Conservation (phyloP, 2,329 filamentous ascomycete species). For the Fusarium pseudoanthophilum region DNA sequence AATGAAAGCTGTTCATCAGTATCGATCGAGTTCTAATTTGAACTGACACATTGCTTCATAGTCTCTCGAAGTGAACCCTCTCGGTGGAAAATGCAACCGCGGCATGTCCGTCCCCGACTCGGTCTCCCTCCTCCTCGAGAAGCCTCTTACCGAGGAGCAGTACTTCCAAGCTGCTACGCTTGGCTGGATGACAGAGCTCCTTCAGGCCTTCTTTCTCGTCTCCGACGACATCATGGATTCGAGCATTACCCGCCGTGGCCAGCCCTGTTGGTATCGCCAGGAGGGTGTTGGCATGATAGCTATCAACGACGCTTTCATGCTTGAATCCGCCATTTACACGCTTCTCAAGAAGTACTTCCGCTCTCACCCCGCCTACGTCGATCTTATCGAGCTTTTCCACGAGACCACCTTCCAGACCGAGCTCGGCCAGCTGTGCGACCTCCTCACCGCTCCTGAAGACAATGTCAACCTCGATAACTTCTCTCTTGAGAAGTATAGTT, state of each 20-base stretch:
- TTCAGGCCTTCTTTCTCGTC: slow-evolving; percentile 98
- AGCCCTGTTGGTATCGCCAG: slow-evolving; percentile 96
- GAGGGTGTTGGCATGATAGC: slow-evolving; percentile 92
- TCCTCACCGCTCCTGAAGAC: slow-evolving; percentile 96
- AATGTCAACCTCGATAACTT: slow-evolving; percentile 94
- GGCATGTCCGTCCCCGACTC: slow-evolving; percentile 98
- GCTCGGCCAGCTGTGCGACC: slow-evolving; percentile 91
- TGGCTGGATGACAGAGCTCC: slow-evolving; percentile 97
- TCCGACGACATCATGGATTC: slow-evolving; percentile 99
- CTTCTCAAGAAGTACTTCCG: slow-evolving; percentile 96
- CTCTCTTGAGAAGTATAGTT: slow-evolving; percentile 92
- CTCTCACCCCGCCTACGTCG: slow-evolving; percentile 85
- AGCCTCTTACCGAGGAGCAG: slow-evolving; percentile 79
- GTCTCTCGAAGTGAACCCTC: slow-evolving; percentile 81
- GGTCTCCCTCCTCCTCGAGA: slow-evolving; percentile 78
- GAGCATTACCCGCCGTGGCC: slow-evolving; percentile 92
- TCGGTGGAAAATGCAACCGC: slow-evolving; percentile 98
- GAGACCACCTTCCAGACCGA: slow-evolving; percentile 95
- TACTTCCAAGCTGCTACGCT: slow-evolving; percentile 89
- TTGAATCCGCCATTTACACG: slow-evolving; percentile 89
- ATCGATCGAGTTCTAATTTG: background rate
- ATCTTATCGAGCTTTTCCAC: slow-evolving; percentile 96
- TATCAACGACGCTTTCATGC: slow-evolving; percentile 98
- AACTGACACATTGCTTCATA: slow-evolving; percentile 50
- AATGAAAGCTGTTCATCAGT: background rate